phyloP scores from a whole-genome alignment of 2,329 filamentous ascomycete genomes.

The Neonectria ditissima region DNA sequence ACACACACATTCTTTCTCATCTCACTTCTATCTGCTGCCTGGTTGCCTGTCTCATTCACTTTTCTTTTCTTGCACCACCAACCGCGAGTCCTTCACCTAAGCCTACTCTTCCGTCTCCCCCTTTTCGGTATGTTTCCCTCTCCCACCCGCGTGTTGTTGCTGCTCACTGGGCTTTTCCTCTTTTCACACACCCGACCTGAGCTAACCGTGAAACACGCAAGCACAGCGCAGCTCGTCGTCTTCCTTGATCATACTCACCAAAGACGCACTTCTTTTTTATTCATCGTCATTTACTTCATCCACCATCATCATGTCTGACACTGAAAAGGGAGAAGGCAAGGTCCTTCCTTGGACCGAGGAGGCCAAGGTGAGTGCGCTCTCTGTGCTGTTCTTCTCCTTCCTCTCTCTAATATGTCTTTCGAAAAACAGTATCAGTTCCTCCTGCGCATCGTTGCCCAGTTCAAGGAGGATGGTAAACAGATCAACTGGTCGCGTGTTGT shows the following conservation, averaged over 20 bases:
- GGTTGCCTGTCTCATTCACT: neutral
- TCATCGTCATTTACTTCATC: neutral
- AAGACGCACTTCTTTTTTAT: neutral
- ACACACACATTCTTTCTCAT: neutral
- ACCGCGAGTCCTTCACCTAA: neutral
- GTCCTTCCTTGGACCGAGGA: conserved; percentile 51
- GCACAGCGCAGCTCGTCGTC: neutral
- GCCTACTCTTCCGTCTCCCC: neutral
- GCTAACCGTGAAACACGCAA: neutral
- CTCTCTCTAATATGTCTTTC: neutral
- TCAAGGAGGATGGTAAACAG: conserved; percentile 47
- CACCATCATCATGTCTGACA: conserved; percentile 46
- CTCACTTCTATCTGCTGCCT: neutral
- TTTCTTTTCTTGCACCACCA: neutral
- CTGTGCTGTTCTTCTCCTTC: neutral
- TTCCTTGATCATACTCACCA: neutral
- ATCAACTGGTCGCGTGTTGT: conserved; percentile 52
- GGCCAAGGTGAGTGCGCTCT: conserved; percentile 46
- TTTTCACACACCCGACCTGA: neutral
- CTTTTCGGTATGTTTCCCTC: neutral
- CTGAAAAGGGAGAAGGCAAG: conserved; percentile 41
- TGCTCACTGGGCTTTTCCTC: neutral
- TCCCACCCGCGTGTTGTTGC: neutral
- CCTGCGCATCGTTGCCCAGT: conserved; percentile 50
- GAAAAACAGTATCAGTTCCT: conserved; percentile 50